Percentiles rank a stretch among this genome's conserved stretches.
Conservation (phyloP, 345 rosid species). For the Pistacia atlantica region DNA sequence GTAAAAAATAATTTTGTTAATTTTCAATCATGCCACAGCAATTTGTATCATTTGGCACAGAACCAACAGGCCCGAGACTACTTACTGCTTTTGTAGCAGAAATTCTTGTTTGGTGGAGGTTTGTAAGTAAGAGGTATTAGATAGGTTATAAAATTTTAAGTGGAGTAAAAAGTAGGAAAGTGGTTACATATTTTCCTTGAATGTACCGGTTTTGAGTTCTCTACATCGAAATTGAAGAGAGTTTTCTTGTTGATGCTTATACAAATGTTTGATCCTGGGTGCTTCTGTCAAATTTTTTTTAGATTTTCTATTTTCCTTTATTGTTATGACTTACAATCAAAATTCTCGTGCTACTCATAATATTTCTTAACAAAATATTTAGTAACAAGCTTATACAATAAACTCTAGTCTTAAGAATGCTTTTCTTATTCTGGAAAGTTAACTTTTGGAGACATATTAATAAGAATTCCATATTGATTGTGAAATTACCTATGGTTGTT, state of each 20-base stretch:
- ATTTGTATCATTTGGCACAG: background rate
- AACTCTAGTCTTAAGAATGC: background rate
- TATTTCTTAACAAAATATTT: background rate
- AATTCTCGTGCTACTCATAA: background rate
- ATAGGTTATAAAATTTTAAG: background rate
- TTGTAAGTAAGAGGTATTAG: background rate
- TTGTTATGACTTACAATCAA: background rate
- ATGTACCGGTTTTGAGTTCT: background rate
- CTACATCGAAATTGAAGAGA: background rate
- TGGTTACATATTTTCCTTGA: background rate
- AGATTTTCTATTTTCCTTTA: background rate
- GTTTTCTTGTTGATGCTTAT: background rate
- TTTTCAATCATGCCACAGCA: background rate
- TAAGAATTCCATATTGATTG: background rate
- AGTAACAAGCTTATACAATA: background rate
- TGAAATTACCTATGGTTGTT: background rate
- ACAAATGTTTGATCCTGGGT: background rate
- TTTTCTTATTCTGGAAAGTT: background rate
- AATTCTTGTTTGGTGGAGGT: background rate
- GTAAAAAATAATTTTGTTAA: background rate
- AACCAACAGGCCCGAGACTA: background rate
- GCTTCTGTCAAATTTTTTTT: background rate
- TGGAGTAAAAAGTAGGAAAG: background rate
- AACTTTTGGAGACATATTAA: background rate
- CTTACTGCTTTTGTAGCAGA: slow-evolving; percentile 1